Conservation (phyloP, 2,329 filamentous ascomycete species). For the Fusarium sp. region DNA sequence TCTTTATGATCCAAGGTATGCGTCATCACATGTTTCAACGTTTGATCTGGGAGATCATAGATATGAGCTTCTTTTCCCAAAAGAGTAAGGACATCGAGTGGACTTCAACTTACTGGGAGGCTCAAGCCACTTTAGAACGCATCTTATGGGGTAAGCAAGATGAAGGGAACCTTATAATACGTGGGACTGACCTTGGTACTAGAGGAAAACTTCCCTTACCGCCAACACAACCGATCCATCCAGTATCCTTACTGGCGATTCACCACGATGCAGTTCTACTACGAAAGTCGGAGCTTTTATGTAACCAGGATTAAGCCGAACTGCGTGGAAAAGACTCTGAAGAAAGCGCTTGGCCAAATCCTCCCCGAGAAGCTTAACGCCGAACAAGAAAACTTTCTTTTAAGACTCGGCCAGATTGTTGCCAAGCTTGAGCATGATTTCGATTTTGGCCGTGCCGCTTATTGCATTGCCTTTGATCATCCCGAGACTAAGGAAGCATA, state of each 20-base stretch:
- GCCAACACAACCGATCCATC: fast-evolving
- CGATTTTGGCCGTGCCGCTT: fast-evolving
- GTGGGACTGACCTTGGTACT: neutral
- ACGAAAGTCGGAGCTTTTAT: fast-evolving
- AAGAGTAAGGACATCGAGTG: neutral
- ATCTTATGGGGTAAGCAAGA: neutral
- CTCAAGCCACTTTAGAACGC: neutral
- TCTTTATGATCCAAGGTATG: neutral
- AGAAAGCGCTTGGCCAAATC: neutral
- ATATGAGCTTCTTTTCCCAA: neutral
- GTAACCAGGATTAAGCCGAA: neutral
- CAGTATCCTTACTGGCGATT: neutral
- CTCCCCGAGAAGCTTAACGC: neutral
- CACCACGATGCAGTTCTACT: neutral
- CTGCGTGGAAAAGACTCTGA: neutral
- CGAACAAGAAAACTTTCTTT: too few species aligned
- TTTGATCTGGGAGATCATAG: conserved; percentile 3
- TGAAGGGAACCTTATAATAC: fast-evolving
- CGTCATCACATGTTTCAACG: neutral
- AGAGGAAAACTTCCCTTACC: neutral
- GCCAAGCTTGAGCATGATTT: fast-evolving
- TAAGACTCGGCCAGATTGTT: neutral
- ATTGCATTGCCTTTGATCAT: neutral
- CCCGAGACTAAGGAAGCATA: neutral
- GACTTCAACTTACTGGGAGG: neutral